A percentile compares a stretch with the other conserved stretches of the same genome.
phyloP scores from a whole-genome alignment of 768 basidiomycete species.

The Wakefieldia striispora region DNA sequence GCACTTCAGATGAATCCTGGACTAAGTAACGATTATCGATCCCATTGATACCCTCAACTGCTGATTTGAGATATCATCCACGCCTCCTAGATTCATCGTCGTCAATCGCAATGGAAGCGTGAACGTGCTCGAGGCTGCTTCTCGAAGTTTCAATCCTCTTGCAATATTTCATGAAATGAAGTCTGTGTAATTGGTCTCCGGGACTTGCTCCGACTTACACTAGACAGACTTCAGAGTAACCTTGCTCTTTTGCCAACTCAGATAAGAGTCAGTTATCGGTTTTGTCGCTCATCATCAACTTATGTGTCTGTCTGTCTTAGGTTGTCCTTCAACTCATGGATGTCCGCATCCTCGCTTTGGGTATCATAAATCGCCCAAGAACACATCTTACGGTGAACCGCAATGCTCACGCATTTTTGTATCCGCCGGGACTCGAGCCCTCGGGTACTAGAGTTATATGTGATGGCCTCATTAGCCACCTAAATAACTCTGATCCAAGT shows the following conservation, averaged over 20 bases:
- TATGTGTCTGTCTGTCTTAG: conserved; percentile 34
- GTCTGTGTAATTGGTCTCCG: conserved; percentile 36
- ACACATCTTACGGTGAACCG: conserved; percentile 57
- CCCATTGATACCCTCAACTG: neutral
- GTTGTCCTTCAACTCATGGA: conserved; percentile 69
- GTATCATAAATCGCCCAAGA: conserved; percentile 57
- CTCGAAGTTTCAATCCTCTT: conserved; percentile 66
- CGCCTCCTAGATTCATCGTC: conserved; percentile 57
- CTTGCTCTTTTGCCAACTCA: conserved; percentile 65
- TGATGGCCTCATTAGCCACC: conserved; percentile 1
- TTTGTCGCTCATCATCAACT: conserved; percentile 6
- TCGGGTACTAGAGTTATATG: conserved; percentile 12
- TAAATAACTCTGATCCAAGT: conserved; percentile 5
- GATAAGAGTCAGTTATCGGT: conserved; percentile 49
- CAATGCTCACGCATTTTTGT: conserved; percentile 67
- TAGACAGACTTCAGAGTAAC: conserved; percentile 64
- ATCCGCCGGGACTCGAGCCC: conserved; percentile 61
- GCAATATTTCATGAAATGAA: conserved; percentile 74
- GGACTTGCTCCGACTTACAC: conserved; percentile 2
- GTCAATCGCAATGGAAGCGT: conserved; percentile 75
- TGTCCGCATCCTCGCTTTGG: conserved; percentile 70
- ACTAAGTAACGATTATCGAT: conserved; percentile 54
- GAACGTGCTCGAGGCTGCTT: conserved; percentile 65
- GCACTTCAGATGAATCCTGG: conserved; percentile 80
- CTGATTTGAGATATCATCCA: neutral